Conservation (phyloP, 805 yeast genomes). For the Ogataea nonfermentans region DNA sequence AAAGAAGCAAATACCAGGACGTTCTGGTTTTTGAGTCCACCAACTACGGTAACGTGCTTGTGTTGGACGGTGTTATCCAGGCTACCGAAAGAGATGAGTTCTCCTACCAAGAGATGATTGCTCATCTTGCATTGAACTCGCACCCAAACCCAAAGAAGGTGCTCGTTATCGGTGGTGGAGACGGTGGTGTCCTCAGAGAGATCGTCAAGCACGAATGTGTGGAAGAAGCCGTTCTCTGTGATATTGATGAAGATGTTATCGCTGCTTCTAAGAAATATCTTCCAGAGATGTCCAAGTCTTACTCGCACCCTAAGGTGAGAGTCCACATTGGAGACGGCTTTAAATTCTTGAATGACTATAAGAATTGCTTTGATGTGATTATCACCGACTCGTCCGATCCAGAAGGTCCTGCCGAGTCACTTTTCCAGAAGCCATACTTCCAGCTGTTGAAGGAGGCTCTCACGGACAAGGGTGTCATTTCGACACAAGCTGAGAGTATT, state of each 20-base stretch:
- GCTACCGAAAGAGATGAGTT: slow-evolving; percentile 97
- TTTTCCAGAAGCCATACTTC: slow-evolving; percentile 92
- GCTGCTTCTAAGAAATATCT: slow-evolving; percentile 80
- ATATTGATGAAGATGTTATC: slow-evolving; percentile 92
- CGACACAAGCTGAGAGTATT: slow-evolving; percentile 94
- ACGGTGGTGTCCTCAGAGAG: slow-evolving; percentile 97
- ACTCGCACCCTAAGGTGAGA: slow-evolving; percentile 82
- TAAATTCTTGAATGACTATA: slow-evolving; percentile 82
- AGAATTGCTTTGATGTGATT: slow-evolving; percentile 87
- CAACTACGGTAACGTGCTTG: slow-evolving; percentile 92
- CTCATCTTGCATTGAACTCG: slow-evolving; percentile 88
- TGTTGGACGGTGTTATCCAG: slow-evolving; percentile 92
- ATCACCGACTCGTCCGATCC: slow-evolving; percentile 98
- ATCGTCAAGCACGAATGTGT: slow-evolving; percentile 83
- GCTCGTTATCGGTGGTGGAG: slow-evolving; percentile 97
- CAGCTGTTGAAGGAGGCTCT: slow-evolving; percentile 81
- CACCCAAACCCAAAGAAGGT: slow-evolving; percentile 95
- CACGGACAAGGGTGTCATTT: slow-evolving; percentile 85
- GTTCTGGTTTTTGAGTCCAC: slow-evolving; percentile 90
- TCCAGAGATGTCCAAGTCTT: slow-evolving; percentile 84
- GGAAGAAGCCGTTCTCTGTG: slow-evolving; percentile 89
- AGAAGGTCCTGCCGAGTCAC: slow-evolving; percentile 94
- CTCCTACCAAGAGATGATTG: slow-evolving; percentile 97
- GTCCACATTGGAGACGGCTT: slow-evolving; percentile 97
- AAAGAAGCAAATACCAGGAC: slow-evolving; percentile 88